Percentiles rank a stretch among this genome's conserved stretches.
Conservation (phyloP, 2,329 filamentous ascomycete species). For the Ambrosiella cleistominuta region DNA sequence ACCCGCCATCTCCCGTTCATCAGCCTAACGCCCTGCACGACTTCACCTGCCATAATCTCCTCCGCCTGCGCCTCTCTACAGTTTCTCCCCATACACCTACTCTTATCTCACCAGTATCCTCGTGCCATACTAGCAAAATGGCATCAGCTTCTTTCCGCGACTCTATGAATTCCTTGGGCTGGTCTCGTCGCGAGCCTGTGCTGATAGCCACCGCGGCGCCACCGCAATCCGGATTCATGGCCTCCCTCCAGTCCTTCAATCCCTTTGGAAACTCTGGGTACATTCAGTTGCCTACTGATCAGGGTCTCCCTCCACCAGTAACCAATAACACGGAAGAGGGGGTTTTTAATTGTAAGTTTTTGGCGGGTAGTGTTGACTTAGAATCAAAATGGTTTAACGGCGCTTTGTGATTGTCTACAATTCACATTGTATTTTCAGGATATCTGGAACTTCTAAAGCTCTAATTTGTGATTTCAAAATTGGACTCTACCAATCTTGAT, state of each 20-base stretch:
- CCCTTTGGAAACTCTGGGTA: conserved; percentile 77
- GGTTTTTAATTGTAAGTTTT: conserved; percentile 82
- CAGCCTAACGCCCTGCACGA: no score
- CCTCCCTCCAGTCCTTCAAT: conserved; percentile 68
- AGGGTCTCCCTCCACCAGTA: conserved; percentile 41
- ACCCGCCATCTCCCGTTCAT: no score
- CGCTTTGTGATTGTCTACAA: neutral
- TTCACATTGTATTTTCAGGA: neutral
- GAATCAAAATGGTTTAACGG: no score
- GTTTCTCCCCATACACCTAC: no score
- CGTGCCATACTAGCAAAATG: conserved; percentile 33
- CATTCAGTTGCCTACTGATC: conserved; percentile 58
- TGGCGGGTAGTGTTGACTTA: neutral
- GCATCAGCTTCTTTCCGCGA: conserved; percentile 79
- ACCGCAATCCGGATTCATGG: conserved; percentile 55
- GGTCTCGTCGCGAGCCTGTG: conserved; percentile 71
- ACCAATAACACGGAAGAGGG: conserved; percentile 79
- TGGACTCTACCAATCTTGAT: no score
- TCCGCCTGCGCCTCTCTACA: no score
- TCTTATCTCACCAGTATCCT: no score
- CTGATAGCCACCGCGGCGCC: conserved; percentile 52
- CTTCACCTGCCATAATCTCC: no score
- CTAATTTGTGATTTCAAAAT: no score
- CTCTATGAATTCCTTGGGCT: conserved; percentile 85
- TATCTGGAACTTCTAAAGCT: no score